A percentile compares a stretch with the other conserved stretches of the same genome.
Evolutionary conservation across 306 rosid genomes (phyloP).

Genomic region (Canavalia ensiformis): DNA sequence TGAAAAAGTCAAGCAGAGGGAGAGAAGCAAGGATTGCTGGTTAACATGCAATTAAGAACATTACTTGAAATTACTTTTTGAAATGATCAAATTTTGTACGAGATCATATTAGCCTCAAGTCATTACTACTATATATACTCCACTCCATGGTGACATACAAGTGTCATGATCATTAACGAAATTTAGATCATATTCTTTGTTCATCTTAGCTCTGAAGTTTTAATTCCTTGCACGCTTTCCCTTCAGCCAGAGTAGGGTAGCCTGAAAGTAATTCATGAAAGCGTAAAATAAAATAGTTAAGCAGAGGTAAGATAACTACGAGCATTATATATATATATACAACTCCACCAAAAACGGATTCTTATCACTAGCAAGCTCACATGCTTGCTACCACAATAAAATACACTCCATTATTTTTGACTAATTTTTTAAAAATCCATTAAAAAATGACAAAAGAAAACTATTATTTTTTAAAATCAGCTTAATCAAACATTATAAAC

Average conservation of each 20-base stretch:
- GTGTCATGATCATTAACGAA: background rate
- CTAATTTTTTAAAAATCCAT: too few species aligned
- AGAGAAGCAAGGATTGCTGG: background rate
- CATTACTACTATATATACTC: conserved; percentile 13
- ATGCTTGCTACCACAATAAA: too few species aligned
- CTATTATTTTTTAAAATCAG: too few species aligned
- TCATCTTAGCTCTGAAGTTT: background rate
- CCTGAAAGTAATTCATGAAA: conserved; percentile 53
- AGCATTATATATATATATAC: too few species aligned
- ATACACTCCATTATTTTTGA: too few species aligned
- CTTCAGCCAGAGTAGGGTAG: conserved; percentile 69
- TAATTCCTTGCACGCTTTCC: background rate
- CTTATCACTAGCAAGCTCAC: too few species aligned
- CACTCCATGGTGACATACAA: background rate
- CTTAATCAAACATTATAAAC: too few species aligned
- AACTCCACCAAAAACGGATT: too few species aligned
- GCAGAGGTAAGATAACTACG: background rate
- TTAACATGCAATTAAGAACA: background rate
- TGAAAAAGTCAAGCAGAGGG: too few species aligned
- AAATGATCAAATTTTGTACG: background rate
- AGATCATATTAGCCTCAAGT: background rate
- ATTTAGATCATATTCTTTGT: conserved; percentile 1
- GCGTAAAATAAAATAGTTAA: background rate
- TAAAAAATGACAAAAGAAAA: too few species aligned
- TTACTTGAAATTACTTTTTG: background rate